Percentiles rank a stretch among this genome's conserved stretches.
Conservation (phyloP, 2,329 filamentous ascomycete species). For the Laburnicola sp. region DNA sequence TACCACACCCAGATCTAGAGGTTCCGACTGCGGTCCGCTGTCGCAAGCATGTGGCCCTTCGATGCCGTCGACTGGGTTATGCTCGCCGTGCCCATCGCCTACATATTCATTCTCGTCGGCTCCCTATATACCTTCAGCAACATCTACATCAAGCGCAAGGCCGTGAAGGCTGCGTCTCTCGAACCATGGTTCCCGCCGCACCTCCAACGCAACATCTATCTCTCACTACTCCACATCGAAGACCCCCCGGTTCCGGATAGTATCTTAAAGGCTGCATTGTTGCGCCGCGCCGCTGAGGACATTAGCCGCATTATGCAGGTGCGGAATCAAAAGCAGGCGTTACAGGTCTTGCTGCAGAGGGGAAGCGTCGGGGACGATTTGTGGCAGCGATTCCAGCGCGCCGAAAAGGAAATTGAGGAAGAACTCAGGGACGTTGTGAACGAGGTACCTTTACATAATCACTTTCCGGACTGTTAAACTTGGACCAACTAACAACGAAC, state of each 20-base stretch:
- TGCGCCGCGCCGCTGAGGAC: constrained; percentile 88
- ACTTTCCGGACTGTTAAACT: neutral
- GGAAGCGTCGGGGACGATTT: constrained; percentile 95
- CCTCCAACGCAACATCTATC: constrained; percentile 90
- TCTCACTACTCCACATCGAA: constrained; percentile 83
- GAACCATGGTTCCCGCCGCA: constrained; percentile 94
- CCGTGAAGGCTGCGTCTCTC: constrained; percentile 75
- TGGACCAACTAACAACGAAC: constrained; percentile 23
- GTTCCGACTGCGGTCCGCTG: constrained; percentile 2
- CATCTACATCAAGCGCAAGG: constrained; percentile 91
- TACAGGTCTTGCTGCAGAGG: constrained; percentile 79
- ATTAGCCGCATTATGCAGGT: constrained; percentile 90
- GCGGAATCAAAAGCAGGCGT: constrained; percentile 83
- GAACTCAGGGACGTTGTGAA: constrained; percentile 91
- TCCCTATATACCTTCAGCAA: constrained; percentile 90
- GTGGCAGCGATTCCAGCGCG: constrained; percentile 87
- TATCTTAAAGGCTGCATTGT: constrained; percentile 81
- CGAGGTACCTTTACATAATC: constrained; percentile 64
- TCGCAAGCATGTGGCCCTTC: constrained; percentile 40
- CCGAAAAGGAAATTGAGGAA: constrained; percentile 97
- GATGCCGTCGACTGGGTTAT: constrained; percentile 75
- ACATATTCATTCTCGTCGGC: constrained; percentile 82
- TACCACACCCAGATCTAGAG: constrained; percentile 7
- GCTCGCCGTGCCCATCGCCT: constrained; percentile 84
- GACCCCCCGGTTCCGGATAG: constrained; percentile 75